Base-by-base conservation (phyloP, 116 monocot genomes). In the Posidonia oceanica region DNA sequence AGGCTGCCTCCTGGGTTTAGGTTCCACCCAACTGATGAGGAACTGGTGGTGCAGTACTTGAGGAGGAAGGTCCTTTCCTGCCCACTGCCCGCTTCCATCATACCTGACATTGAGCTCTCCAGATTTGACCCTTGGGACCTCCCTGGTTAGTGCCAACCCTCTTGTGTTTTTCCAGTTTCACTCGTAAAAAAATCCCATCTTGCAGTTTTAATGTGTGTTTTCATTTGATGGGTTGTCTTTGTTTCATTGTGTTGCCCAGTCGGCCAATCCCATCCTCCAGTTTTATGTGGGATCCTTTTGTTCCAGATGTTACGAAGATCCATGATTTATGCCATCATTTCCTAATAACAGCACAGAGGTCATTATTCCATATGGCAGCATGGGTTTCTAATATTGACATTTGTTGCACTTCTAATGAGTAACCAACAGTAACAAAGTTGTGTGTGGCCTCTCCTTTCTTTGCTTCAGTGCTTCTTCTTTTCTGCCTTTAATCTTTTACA, bases 1-100 rank as follows among this genome's bases (percentile, higher is more conserved):
- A 80, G 67, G 59, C 40, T 87, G 59, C 87, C 88, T 1, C 88
- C 84, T 2, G 88, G 88, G 37, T 88, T 87, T 21, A 62, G 87
- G 61, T 87, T 87, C 74, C 74, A 56, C 56, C 87, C 87, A 11
- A 87, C 87, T 0, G 88, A 88, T 37, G 88, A 88, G 54, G 88
- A 88, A 72, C 79, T 88, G 3, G 81, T 88, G 48, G 68, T 77
- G n/a, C 88, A 82, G 68, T 88, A 88, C 72, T 75, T 88, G 36
- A 66, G 68, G 53, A 66, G 82, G 64, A 88, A 84, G 75, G 80
- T 54, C 66, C 63, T 77, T 7, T 52, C 68, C 7, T 71, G 56
- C 57, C 84, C 88, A 13, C 67, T 84, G 29, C 88, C 88, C 0
- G 82, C 84, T 59, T 53, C 77, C 67, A 63, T 88, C 77, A 88